These are phyloP conservation scores for Plasmodium berghei DNA, from an alignment of 169 alveolate genomes.

Conservation along the genomic window DNA sequence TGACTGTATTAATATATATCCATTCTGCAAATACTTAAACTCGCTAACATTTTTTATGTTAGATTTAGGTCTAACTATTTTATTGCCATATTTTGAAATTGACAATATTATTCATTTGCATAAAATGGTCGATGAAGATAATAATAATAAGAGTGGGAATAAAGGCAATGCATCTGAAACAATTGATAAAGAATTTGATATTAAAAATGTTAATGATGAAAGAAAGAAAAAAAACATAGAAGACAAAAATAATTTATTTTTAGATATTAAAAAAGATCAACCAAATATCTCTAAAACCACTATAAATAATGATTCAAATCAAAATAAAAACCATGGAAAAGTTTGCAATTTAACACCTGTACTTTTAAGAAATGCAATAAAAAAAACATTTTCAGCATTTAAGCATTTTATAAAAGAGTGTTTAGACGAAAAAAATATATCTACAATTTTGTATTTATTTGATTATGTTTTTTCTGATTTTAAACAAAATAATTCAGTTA, in stretches of 20 bases:
- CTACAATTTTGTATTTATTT: constrained; percentile 50
- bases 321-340: constrained; percentile 1
- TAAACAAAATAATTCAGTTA: constrained; percentile 31
- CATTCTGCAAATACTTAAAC: constrained; percentile 69
- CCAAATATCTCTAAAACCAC: neutral
- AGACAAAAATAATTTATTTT: neutral
- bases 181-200: neutral
- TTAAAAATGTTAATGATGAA: neutral
- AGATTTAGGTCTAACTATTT: constrained; percentile 57
- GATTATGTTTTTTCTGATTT: constrained; percentile 75
- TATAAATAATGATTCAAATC: neutral
- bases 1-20: constrained; percentile 50
- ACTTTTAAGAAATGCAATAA: constrained; percentile 35
- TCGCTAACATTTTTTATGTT: constrained; percentile 55
- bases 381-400: constrained; percentile 13
- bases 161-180: neutral
- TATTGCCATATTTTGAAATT: constrained; percentile 71
- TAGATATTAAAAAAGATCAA: neutral
- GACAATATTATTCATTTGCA: constrained; percentile 62
- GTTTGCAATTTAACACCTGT: constrained; percentile 39
- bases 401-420: constrained; percentile 56
- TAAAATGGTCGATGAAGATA: constrained; percentile 19
- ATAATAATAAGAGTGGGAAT: neutral
- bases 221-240: neutral
- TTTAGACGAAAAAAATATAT: constrained; percentile 27